Conservation (phyloP, 2,329 filamentous ascomycete species). For the Aspergillus nomiae region DNA sequence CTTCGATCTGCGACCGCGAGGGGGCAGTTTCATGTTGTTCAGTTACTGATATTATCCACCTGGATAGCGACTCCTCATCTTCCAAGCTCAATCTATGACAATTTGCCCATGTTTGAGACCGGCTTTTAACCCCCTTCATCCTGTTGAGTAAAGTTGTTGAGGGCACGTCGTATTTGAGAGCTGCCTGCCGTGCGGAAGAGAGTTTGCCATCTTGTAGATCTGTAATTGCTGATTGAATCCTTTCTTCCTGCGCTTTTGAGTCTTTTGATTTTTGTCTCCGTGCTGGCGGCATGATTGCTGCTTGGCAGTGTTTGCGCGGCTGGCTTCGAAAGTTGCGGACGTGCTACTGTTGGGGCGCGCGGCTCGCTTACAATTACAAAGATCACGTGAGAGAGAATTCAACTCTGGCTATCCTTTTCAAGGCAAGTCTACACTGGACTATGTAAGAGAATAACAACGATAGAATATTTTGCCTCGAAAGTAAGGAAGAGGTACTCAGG, state of each 20-base stretch:
- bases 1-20: slow-evolving; percentile 3
- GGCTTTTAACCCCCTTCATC: background rate
- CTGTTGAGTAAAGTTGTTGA: background rate
- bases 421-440: no score
- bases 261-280: background rate
- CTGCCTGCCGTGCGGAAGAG: slow-evolving; percentile 2
- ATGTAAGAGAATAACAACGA: no score
- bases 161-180: slow-evolving; percentile 7
- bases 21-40: slow-evolving; percentile 5
- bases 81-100: background rate
- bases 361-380: background rate
- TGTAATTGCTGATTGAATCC: slow-evolving; percentile 2
- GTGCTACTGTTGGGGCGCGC: background rate
- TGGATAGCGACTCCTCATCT: slow-evolving; percentile 8
- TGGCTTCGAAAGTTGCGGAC: background rate
- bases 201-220: slow-evolving; percentile 2
- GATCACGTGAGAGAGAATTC: background rate
- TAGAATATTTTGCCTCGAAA: no score
- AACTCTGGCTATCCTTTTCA: no score
- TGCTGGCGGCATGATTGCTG: slow-evolving; percentile 9
- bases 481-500: no score
- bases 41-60: slow-evolving; percentile 9
- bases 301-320: background rate
- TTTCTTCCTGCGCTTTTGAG: slow-evolving; percentile 1
- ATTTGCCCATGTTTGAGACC: slow-evolving; percentile 1